Evolutionary conservation across 345 rosid genomes (phyloP).

Genomic region (Boechera retrofracta): DNA sequence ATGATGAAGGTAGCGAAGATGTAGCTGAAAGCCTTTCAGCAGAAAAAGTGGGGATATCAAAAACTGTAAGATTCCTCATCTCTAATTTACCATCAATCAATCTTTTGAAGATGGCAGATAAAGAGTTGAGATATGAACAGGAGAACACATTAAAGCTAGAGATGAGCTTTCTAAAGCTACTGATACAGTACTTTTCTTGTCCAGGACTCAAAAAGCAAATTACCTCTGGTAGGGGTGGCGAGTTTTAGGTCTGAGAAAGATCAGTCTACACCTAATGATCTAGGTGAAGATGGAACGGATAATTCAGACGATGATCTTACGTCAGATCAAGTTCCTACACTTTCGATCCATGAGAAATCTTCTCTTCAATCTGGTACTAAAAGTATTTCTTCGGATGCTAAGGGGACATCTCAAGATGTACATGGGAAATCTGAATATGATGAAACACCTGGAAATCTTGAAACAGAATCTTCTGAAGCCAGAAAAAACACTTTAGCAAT

Average conservation of each 20-base stretch:
- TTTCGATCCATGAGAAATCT: slow-evolving; percentile 64
- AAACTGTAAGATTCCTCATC: slow-evolving; percentile 53
- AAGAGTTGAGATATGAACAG: slow-evolving; percentile 10
- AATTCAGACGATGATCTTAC: slow-evolving; percentile 62
- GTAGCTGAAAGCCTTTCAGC: slow-evolving; percentile 53
- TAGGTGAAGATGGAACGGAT: slow-evolving; percentile 55
- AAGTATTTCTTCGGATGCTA: slow-evolving; percentile 48
- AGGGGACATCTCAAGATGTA: slow-evolving; percentile 46
- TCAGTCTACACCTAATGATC: slow-evolving; percentile 51
- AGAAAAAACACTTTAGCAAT: slow-evolving; percentile 48
- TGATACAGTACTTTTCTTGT: slow-evolving; percentile 23
- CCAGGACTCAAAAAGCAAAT: slow-evolving; percentile 46
- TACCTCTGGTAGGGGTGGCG: slow-evolving; percentile 50
- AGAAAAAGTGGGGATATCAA: slow-evolving; percentile 58
- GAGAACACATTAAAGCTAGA: slow-evolving; percentile 1
- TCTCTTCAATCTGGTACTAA: slow-evolving; percentile 53
- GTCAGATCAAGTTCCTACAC: slow-evolving; percentile 87
- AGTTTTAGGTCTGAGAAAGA: slow-evolving; percentile 55
- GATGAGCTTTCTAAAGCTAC: slow-evolving; percentile 18
- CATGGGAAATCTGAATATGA: slow-evolving; percentile 53
- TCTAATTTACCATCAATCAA: slow-evolving; percentile 12
- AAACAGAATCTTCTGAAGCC: slow-evolving; percentile 54
- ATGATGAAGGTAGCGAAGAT: slow-evolving; percentile 60
- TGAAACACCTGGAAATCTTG: slow-evolving; percentile 55
- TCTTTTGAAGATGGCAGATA: slow-evolving; percentile 31